Base-by-base conservation (phyloP, 345 rosid genomes). In the Brassica napus region DNA sequence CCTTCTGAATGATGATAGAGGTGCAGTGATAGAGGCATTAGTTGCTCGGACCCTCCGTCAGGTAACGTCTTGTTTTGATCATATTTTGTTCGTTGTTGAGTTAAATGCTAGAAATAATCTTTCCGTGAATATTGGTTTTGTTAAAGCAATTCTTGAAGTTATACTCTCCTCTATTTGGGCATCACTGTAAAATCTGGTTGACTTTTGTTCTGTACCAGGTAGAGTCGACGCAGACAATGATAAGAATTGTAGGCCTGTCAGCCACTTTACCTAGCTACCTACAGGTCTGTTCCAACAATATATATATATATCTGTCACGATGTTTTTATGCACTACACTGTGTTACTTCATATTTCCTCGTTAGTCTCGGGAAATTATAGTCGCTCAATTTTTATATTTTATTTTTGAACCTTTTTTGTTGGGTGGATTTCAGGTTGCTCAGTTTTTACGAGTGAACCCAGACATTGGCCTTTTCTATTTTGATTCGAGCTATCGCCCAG, bases 31-130 rank as follows among this genome's bases (percentile, higher is more conserved):
- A 82, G 98, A 94, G 82, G 98, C 98, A 65, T 84, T 94, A 69
- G 98, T 94, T 69, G 98, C 98, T 76, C 88, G 98, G 87, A 94
- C 98, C 72, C 88, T 94, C 71, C 97, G 98, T 66, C 98, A 94
- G 97, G 98, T 91, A 85, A 84, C 61, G 0, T 59, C 69, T 71
- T 69, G 67, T 68, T 55, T 47, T 83, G 32, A 61, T 74, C 62
- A 66, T 44, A 23, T 1, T 12, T 24, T 55, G 18, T 23, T 34
- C 31, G 7, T 60, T 44, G 55, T 32, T 62, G 49, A 10, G 15
- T n/a, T 42, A 55, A 31, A 69, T 77, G 49, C 23, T 60, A 28
- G 1, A 35, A 69, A 66, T 6, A 75, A 73, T 77, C 60, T 74
- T 57, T 52, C 73, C 12, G 37, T 64, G 69, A 71, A 42, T 34